Percentiles rank a stretch among this genome's conserved stretches.
phyloP scores from a whole-genome alignment of 495 filamentous ascomycete species.

The Cairneyella variabilis region DNA sequence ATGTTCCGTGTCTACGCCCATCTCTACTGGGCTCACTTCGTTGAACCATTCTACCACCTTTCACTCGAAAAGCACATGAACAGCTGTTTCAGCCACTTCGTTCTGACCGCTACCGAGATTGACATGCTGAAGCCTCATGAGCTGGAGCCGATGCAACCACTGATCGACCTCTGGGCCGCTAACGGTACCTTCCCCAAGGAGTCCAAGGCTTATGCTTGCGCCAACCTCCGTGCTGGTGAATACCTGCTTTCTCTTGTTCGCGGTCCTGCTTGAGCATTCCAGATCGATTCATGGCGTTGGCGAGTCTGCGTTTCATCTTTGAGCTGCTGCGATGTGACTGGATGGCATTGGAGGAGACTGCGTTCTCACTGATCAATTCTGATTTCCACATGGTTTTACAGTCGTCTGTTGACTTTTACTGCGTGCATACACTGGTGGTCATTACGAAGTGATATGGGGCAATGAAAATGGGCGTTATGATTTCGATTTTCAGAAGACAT shows the following conservation, averaged over 20 bases:
- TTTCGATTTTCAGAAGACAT: no score
- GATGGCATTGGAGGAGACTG: conserved; percentile 10
- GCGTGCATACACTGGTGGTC: no score
- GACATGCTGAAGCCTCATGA: conserved; percentile 78
- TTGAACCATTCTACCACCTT: conserved; percentile 79
- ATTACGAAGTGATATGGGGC: no score
- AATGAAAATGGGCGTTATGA: not conserved
- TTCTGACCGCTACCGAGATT: conserved; percentile 81
- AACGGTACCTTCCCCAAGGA: conserved; percentile 79
- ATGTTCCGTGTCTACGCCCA: conserved; percentile 97
- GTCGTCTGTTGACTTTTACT: not conserved
- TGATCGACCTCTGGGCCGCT: conserved; percentile 85
- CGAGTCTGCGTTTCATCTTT: not conserved
- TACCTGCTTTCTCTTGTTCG: conserved; percentile 20
- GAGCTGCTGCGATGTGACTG: not conserved
- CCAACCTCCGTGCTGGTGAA: conserved; percentile 38
- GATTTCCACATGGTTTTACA: not conserved
- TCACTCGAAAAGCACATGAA: conserved; percentile 83
- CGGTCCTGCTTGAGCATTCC: no score
- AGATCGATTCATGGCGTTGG: not conserved
- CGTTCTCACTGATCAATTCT: not conserved
- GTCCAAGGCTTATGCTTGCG: conserved; percentile 53
- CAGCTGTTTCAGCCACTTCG: conserved; percentile 92
- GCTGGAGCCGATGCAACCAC: conserved; percentile 87
- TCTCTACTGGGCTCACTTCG: conserved; percentile 79